Evolutionary conservation across 2,329 filamentous ascomycete species (phyloP).

Genomic region (Diaporthe sp.): DNA sequence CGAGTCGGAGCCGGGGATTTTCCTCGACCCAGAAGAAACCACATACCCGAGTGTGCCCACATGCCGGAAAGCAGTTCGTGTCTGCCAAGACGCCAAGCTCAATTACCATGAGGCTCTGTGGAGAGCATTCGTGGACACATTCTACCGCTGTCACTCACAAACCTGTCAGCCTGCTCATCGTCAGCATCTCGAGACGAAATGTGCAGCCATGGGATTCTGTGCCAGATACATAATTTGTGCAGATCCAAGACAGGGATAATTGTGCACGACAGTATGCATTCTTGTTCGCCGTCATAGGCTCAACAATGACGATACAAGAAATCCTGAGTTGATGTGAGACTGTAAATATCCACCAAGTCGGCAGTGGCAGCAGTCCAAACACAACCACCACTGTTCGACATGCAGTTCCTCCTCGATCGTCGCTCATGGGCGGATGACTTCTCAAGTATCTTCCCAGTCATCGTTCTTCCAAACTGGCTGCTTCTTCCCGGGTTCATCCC

Average conservation of each 20-base stretch:
- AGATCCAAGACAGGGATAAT: too few relatives aligned
- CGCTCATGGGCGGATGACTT: too few relatives aligned
- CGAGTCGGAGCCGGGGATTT: constrained; percentile 26
- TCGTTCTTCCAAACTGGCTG: neutral
- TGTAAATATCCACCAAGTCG: neutral
- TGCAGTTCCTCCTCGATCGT: too few relatives aligned
- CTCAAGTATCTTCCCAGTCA: neutral
- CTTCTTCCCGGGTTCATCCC: neutral
- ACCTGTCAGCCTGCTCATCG: neutral
- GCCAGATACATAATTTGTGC: too few relatives aligned
- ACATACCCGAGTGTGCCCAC: constrained; percentile 15
- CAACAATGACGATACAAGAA: neutral
- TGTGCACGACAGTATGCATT: neutral
- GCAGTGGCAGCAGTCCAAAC: neutral
- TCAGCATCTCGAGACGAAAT: neutral
- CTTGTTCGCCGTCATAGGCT: neutral
- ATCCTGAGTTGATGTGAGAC: neutral
- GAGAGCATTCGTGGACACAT: neutral
- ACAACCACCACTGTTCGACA: too few relatives aligned
- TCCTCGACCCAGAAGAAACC: neutral
- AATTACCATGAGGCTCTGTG: neutral
- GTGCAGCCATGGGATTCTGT: neutral
- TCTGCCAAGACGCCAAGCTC: constrained; percentile 12
- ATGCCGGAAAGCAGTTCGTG: neutral
- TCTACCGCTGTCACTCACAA: neutral